These are phyloP conservation scores for Seminavis robusta DNA, from an alignment of 108 stramenopile species.

Conservation along the genomic window DNA sequence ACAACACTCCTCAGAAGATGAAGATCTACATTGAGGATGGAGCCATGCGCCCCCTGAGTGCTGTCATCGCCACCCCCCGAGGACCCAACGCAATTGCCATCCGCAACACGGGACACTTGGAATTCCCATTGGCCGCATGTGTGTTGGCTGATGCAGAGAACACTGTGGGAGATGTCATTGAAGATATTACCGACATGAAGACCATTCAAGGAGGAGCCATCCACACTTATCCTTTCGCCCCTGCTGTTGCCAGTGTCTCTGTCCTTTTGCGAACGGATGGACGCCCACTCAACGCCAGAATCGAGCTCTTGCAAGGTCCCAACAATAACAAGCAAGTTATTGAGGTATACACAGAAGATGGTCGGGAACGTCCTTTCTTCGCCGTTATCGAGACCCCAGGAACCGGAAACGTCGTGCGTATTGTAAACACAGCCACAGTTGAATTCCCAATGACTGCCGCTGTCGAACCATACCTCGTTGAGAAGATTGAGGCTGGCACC, in stretches of 20 bases:
- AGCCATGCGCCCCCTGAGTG: conserved; percentile 63
- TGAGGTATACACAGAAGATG: conserved; percentile 83
- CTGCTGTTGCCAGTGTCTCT: conserved; percentile 63
- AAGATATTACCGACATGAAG: conserved; percentile 36
- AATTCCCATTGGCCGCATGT: conserved; percentile 70
- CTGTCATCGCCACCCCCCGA: conserved; percentile 70
- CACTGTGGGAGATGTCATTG: not conserved
- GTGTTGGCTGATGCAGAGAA: conserved; percentile 44
- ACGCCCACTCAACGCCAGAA: conserved; percentile 81
- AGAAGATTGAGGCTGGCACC: not conserved
- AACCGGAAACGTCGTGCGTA: conserved; percentile 77
- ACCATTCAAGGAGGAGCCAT: conserved; percentile 81
- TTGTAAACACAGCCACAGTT: conserved; percentile 81
- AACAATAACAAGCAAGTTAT: conserved; percentile 89
- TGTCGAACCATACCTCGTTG: conserved; percentile 58
- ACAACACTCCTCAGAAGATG: conserved; percentile 80
- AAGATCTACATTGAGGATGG: conserved; percentile 79
- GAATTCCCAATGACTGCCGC: conserved; percentile 78
- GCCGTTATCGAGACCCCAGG: conserved; percentile 78
- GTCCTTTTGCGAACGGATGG: conserved; percentile 75
- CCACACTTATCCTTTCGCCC: conserved; percentile 68
- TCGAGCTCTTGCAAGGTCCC: conserved; percentile 81
- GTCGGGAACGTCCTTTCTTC: conserved; percentile 79
- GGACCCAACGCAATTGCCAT: conserved; percentile 74
- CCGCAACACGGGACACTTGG: conserved; percentile 72